Percentiles rank a stretch among this genome's conserved stretches.
Evolutionary conservation across 2,329 filamentous ascomycete species (phyloP).

Genomic region (Pyrenophora seminiperda): DNA sequence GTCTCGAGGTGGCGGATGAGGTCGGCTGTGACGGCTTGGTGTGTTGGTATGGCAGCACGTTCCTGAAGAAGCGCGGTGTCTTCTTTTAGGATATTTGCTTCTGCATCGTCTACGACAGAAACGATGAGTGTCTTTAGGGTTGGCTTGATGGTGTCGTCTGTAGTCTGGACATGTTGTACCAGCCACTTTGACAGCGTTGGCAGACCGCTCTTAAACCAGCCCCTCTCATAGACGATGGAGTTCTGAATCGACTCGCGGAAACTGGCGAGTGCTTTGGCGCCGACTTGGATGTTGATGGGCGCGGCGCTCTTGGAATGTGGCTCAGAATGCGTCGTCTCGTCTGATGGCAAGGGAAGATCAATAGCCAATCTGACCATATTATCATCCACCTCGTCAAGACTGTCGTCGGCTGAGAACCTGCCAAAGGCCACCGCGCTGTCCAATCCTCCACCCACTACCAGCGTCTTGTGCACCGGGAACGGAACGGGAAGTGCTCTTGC

Average conservation of each 20-base stretch:
- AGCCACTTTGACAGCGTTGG: conserved; percentile 71
- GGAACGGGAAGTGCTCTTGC: conserved; percentile 70
- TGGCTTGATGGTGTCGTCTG: conserved; percentile 61
- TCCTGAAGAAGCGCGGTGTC: conserved; percentile 50
- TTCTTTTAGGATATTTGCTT: conserved; percentile 58
- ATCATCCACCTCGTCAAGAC: conserved; percentile 49
- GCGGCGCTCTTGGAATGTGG: conserved; percentile 22
- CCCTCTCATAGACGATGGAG: conserved; percentile 71
- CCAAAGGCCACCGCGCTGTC: conserved; percentile 65
- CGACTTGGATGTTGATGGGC: conserved; percentile 68
- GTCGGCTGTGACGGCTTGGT: conserved; percentile 51
- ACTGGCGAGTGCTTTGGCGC: conserved; percentile 65
- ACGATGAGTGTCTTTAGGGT: conserved; percentile 69
- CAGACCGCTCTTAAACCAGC: conserved; percentile 75
- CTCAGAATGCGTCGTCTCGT: conserved; percentile 41
- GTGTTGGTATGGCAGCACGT: conserved; percentile 44
- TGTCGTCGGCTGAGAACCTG: conserved; percentile 43
- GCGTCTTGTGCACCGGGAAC: conserved; percentile 81
- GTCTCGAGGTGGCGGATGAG: conserved; percentile 66
- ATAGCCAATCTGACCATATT: conserved; percentile 62
- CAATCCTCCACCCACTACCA: conserved; percentile 76
- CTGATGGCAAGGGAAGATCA: conserved; percentile 56
- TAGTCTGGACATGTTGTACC: conserved; percentile 40
- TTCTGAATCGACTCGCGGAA: conserved; percentile 74
- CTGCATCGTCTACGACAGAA: conserved; percentile 66